Evolutionary conservation across 164 flowering plant genomes (phyloP).

Genomic region (Pachysandra terminalis): DNA sequence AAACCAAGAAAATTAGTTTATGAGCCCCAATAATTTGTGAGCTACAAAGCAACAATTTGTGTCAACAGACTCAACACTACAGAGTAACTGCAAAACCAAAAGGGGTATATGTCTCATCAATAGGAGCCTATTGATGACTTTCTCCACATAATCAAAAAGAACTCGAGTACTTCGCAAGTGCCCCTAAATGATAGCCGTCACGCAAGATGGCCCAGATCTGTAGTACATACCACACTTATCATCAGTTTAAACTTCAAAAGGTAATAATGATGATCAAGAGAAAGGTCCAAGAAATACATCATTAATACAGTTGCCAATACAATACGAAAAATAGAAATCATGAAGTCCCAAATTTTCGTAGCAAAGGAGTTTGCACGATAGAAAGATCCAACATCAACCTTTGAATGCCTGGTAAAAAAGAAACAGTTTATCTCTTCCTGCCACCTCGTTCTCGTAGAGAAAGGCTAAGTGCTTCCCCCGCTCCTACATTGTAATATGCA

Average conservation of each 20-base stretch:
- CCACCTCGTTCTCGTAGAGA: constrained; percentile 99
- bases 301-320: constrained; percentile 7
- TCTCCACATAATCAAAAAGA: constrained; percentile 11
- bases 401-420: constrained; percentile 6
- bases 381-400: constrained; percentile 28
- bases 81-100: not conserved
- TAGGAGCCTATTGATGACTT: constrained; percentile 10
- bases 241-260: constrained; percentile 23
- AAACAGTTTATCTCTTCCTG: constrained; percentile 60
- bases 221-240: constrained; percentile 29
- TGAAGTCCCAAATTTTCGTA: constrained; percentile 2
- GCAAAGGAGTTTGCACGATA: constrained; percentile 8
- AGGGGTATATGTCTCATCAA: not conserved
- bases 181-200: constrained; percentile 17
- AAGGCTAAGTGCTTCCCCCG: constrained; percentile 80
- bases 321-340: constrained; percentile 3
- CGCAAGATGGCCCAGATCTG: constrained; percentile 27
- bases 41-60: not conserved
- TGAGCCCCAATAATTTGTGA: not conserved
- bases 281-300: constrained; percentile 11
- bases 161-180: constrained; percentile 3
- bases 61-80: too few species aligned
- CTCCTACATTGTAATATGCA: constrained; percentile 83
- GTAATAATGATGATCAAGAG: constrained; percentile 1
- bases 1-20: constrained; percentile 4